Base-by-base conservation (phyloP, 371 early-diverging fungal species). In the Mucor racemosus region DNA sequence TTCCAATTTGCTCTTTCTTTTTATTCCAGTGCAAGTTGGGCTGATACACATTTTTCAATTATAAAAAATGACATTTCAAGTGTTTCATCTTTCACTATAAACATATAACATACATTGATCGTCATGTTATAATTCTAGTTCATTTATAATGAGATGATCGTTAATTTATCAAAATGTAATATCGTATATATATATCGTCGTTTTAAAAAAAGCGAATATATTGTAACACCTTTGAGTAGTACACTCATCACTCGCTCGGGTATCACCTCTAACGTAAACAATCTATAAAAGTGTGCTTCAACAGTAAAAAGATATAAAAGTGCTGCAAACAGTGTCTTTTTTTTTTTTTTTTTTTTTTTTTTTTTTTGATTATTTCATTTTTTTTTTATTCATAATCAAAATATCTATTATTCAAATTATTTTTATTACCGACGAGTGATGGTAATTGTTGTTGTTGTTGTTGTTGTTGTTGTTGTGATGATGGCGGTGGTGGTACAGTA, bases 31-130 rank as follows among this genome's bases (percentile, higher is more conserved):
- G 50, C 13, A 19, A 21, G 21, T 21, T 21, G 50, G 50, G 50
- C 50, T 50, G 50, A 50, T 50, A 50, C 50, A 26, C 10, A 21
- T 26, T 10, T 11, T 26, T 11, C 5, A 38, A 11, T 38, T 4
- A 38, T 38, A 11, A 26, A 50, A 26, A 10, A 26, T 50, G 50
- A 11, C 50, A 50, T 21, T 50, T 11, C 50, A 21, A 50, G 10
- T 26, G 50, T 50, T 50, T 50, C 50, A 50, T 50, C 50, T 50
- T 50, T 50, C 26, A 50, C 50, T 50, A 26, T 50, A 50, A 50
- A 50, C 50, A 44, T 26, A 21, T 50, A 10, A 50, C 4, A 50
- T 5, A 26, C 26, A 50, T 26, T 21, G 50, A 26, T 50, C 50
- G 50, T 50, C 50, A 50, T 50, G 19, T 50, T 50, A 26, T 50